Percentiles rank a stretch among this genome's conserved stretches.
These are phyloP conservation scores for Bretschneidera sinensis DNA, from an alignment of 345 rosid species.

Conservation along the genomic window DNA sequence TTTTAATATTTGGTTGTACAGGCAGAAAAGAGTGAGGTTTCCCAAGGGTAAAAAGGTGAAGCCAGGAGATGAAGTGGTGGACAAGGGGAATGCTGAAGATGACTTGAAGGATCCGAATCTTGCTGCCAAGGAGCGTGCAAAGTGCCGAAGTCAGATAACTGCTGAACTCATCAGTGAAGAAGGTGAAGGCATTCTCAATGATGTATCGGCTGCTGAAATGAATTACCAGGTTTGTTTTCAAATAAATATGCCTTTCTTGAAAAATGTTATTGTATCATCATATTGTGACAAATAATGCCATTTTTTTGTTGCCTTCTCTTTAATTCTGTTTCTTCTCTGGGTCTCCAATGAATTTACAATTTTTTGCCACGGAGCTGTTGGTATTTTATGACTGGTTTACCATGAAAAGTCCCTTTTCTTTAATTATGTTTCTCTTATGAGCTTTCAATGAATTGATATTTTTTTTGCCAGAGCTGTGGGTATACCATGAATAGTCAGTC, in stretches of 20 bases:
- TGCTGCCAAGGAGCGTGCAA: slow-evolving; percentile 85
- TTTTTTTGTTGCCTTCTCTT: background rate
- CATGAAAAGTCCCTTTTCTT: too few species aligned
- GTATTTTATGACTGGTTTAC: too few species aligned
- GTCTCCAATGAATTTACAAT: too few species aligned
- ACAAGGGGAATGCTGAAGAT: slow-evolving; percentile 31
- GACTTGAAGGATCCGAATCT: slow-evolving; percentile 33
- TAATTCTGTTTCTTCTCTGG: background rate
- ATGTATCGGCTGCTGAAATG: slow-evolving; percentile 50
- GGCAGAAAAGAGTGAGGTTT: slow-evolving; percentile 81
- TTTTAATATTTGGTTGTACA: slow-evolving; percentile 28
- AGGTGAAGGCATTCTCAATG: slow-evolving; percentile 26
- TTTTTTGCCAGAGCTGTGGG: too few species aligned
- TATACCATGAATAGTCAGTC: too few species aligned
- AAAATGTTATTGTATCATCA: background rate
- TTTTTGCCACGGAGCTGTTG: too few species aligned
- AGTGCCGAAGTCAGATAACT: slow-evolving; percentile 51
- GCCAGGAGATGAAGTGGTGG: slow-evolving; percentile 39
- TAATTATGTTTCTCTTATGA: too few species aligned
- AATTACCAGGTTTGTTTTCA: slow-evolving; percentile 53
- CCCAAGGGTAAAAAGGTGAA: slow-evolving; percentile 91
- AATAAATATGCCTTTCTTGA: background rate
- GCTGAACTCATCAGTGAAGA: slow-evolving; percentile 50
- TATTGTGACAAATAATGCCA: background rate
- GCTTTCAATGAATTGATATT: too few species aligned